Base-by-base conservation (phyloP, 441 rosid genomes). In the Jatropha podagrica region DNA sequence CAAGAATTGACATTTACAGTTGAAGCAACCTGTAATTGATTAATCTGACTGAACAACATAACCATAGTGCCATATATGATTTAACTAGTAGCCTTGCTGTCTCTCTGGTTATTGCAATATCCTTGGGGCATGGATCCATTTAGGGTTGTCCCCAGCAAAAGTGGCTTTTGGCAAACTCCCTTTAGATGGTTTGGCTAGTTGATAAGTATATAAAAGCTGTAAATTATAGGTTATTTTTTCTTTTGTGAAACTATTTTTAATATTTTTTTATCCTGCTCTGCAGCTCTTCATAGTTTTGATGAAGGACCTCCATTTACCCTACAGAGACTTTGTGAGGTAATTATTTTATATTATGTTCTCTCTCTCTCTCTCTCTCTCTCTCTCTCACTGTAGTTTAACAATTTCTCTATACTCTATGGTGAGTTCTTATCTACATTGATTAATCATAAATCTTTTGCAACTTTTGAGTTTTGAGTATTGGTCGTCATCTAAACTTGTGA, bases 221-320 rank as follows among this genome's bases (percentile, higher is more conserved):
- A 48, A 27, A 44, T 59, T 48, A 20, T 56, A 27, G 17, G 41
- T 71, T 70, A 23, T 27, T 18, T 46, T 18, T 10, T 44, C 64
- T 44, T 65, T 14, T 64, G 27, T 60, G 65, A 60, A 74, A 72
- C 68, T 46, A 65, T 52, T 75, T 76, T 32, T 61, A 49, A 61
- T 71, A 11, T 9, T 64, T 66, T 65, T 66, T 40, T 68, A 68
- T 74, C 65, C 27, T 59, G 60, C 72, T 81, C 69, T 76, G 72
- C 91, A 95, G 99, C 87, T 72, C 91, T 95, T 81, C 83, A 81
- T 73, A 83, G 85, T 80, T 95, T 92, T 62, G 83, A 81, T 15
- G 95, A 90, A 77, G 99, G 99, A 69, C 99, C 99, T 70, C 98
- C 99, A 66, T 95, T 95, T 84, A 93, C 99, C 63, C 85, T 95